Conservation (phyloP, 1,139 yeast species). For the Eremothecium sinecaudum region DNA sequence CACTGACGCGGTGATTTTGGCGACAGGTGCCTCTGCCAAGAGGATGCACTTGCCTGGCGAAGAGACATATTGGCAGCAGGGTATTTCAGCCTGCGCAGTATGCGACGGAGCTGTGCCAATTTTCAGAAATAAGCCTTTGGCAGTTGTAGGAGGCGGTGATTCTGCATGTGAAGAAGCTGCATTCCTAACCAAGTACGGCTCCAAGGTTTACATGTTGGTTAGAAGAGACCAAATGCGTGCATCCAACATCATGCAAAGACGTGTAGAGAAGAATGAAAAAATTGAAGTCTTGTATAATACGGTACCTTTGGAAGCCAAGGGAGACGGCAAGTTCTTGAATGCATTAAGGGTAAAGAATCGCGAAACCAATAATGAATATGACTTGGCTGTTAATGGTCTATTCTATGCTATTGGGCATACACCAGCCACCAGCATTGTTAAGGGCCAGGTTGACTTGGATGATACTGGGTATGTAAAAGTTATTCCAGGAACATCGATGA, state of each 20-base stretch:
- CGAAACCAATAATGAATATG: conserved; percentile 57
- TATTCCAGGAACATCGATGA: conserved; percentile 75
- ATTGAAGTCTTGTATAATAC: conserved; percentile 85
- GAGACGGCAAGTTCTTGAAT: conserved; percentile 73
- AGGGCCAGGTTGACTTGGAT: conserved; percentile 72
- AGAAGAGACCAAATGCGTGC: conserved; percentile 94
- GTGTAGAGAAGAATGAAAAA: conserved; percentile 75
- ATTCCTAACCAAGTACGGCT: conserved; percentile 91
- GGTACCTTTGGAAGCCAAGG: conserved; percentile 79
- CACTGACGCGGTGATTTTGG: conserved; percentile 83
- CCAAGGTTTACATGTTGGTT: conserved; percentile 85
- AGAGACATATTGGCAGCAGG: conserved; percentile 97
- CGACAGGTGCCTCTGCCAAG: conserved; percentile 97
- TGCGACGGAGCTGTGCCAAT: conserved; percentile 99
- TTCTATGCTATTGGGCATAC: conserved; percentile 97
- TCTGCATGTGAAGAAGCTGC: conserved; percentile 98
- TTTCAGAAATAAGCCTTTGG: conserved; percentile 94
- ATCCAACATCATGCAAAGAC: conserved; percentile 90
- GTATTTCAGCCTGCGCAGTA: conserved; percentile 98
- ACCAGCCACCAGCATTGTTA: conserved; percentile 83
- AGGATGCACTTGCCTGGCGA: conserved; percentile 93
- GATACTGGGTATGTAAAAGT: conserved; percentile 83
- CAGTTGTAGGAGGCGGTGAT: conserved; percentile 97
- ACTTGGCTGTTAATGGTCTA: conserved; percentile 76
- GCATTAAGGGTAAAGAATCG: conserved; percentile 57